A percentile compares a stretch with the other conserved stretches of the same genome.
Conservation (phyloP, 208 protist species). For the Kentomonas sorsogonicus region DNA sequence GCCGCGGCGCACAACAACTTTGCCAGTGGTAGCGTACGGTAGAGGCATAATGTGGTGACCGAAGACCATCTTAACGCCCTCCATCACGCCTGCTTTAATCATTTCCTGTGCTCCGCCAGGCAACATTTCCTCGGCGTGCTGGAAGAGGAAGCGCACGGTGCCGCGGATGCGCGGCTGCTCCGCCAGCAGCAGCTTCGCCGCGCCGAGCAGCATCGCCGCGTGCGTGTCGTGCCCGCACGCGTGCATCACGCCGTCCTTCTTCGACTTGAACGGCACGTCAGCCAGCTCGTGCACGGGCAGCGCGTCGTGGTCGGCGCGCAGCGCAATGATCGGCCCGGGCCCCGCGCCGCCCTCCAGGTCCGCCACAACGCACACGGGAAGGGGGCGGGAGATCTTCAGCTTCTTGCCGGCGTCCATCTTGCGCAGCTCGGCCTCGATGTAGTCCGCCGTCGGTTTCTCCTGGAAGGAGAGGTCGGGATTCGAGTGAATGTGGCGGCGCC, state of each 20-base stretch:
- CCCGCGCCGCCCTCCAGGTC: slow-evolving; percentile 44
- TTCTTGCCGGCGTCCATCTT: slow-evolving; percentile 21
- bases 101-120: slow-evolving; percentile 46
- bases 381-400: slow-evolving; percentile 34
- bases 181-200: slow-evolving; percentile 43
- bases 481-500: slow-evolving; percentile 56
- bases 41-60: slow-evolving; percentile 34
- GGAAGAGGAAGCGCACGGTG: slow-evolving; percentile 68
- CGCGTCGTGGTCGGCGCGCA: slow-evolving; percentile 58
- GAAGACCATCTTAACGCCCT: slow-evolving; percentile 51
- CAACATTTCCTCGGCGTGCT: slow-evolving; percentile 52
- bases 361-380: slow-evolving; percentile 36
- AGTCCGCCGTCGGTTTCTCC: slow-evolving; percentile 51
- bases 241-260: slow-evolving; percentile 45
- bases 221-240: slow-evolving; percentile 58
- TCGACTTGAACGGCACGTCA: slow-evolving; percentile 40
- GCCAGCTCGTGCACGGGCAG: slow-evolving; percentile 50
- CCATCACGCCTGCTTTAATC: slow-evolving; percentile 34
- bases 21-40: background rate
- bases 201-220: slow-evolving; percentile 50
- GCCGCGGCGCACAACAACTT: slow-evolving; percentile 17
- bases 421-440: slow-evolving; percentile 33
- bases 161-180: slow-evolving; percentile 40
- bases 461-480: slow-evolving; percentile 46
- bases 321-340: slow-evolving; percentile 26